Base-by-base conservation (phyloP, 2,329 filamentous ascomycete genomes). In the Cadophora gregata region DNA sequence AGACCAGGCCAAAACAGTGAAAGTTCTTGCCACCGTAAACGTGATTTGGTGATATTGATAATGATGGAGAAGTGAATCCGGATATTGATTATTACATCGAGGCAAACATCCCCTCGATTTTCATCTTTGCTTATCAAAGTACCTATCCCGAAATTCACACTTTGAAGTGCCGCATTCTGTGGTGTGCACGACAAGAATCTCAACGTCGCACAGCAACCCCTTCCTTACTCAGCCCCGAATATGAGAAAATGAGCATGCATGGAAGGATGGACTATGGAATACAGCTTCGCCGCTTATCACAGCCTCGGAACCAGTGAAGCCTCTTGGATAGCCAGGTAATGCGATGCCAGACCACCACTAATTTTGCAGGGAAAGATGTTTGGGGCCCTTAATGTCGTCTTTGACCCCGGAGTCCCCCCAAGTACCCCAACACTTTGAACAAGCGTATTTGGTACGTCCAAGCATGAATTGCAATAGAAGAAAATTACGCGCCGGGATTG, bases 381-480 rank as follows among this genome's bases (percentile, higher is more conserved):
- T 38, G 9, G 36, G 36, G 16, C 36, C 36, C 36, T 38, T 38
- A 38, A n/a, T n/a, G n/a, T n/a, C n/a, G n/a, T n/a, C n/a, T 16
- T 19, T 42, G 38, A 27, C 25, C 50, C 50, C 27, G 50, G 25
- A 53, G 31, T n/a, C 25, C 25, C 27, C 48, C 50, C 50, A 53
- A 53, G 25, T 31, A 29, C 25, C 50, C 50, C 50, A 53, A 53
- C 50, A 53, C 50, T 53, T 53, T 53, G 24, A 16, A 53, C 50
- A 53, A 29, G 50, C 50, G 25, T n/a, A n/a, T 14, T 29, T 25
- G 27, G 50, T 53, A 53, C 50, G 3, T 53, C 27, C 50, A 31
- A 16, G 6, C 25, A 31, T n/a, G 16, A 25, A 53, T 29, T 16
- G n/a, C 24, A 19, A 29, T 27, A 4, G 9, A 31, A 31, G 14